A percentile compares a stretch with the other conserved stretches of the same genome.
phyloP scores from a whole-genome alignment of 495 filamentous ascomycete species.

The Penicillium waksmanii region DNA sequence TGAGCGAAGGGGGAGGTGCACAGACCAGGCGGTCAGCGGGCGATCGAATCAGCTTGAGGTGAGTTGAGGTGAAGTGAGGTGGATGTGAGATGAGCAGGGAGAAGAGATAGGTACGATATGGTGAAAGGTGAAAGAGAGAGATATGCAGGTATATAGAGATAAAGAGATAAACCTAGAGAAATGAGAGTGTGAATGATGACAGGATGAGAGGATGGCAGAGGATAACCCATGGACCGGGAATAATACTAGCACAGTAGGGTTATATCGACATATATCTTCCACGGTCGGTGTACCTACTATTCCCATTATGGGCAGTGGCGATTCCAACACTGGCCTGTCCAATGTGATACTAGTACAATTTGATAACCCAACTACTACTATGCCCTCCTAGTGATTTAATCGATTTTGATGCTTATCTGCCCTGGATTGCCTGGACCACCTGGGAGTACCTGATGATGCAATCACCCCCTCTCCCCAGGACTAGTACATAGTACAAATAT shows the following conservation, averaged over 20 bases:
- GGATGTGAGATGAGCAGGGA: background rate
- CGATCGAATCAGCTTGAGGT: constrained; percentile 15
- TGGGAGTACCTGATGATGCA: background rate
- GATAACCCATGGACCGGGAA: too few species aligned
- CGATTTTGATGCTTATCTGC: background rate
- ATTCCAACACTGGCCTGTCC: too few species aligned
- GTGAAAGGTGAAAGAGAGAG: background rate
- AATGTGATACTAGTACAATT: too few species aligned
- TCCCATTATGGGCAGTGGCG: too few species aligned
- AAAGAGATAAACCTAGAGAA: too few species aligned
- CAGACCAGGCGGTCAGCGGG: constrained; percentile 36
- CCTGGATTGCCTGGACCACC: background rate
- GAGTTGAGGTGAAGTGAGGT: background rate
- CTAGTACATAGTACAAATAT: background rate
- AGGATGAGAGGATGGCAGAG: too few species aligned
- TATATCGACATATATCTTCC: too few species aligned
- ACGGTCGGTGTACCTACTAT: too few species aligned
- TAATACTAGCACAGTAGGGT: too few species aligned
- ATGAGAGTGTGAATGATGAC: too few species aligned
- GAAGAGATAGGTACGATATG: background rate
- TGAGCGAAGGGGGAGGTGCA: constrained; percentile 33
- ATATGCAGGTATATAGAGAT: background rate
- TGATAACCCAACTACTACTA: too few species aligned
- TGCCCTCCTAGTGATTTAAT: too few species aligned
- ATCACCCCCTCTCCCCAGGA: background rate